Evolutionary conservation across 164 flowering plant genomes (phyloP).

Genomic region (Stephania japonica): DNA sequence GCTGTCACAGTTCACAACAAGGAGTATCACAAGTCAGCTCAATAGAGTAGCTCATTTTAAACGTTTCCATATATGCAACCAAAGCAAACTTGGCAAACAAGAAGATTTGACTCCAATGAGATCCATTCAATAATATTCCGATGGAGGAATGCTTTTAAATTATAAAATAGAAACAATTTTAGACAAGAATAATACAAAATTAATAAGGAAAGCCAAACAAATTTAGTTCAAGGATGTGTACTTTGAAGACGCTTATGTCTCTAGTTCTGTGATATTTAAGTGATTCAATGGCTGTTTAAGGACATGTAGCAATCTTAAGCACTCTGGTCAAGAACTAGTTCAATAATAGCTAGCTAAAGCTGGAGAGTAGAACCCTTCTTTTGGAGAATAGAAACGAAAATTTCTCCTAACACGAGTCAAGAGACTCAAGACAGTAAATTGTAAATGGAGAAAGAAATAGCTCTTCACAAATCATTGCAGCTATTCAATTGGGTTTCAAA

Average conservation of each 20-base stretch:
- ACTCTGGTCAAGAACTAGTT: too few relatives aligned
- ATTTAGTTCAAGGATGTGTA: not conserved
- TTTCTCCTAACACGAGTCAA: too few relatives aligned
- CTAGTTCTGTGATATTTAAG: not conserved
- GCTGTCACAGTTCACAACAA: slow-evolving; percentile 29
- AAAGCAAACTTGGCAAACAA: not conserved
- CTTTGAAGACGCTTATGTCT: not conserved
- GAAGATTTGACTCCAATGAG: not conserved
- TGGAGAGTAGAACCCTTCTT: too few relatives aligned
- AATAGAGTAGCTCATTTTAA: not conserved
- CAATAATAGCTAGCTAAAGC: too few relatives aligned
- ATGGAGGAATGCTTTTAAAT: not conserved
- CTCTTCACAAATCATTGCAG: too few relatives aligned
- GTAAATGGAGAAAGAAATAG: too few relatives aligned
- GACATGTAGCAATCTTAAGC: not conserved
- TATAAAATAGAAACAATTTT: not conserved
- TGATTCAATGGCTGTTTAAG: not conserved
- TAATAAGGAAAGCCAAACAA: not conserved
- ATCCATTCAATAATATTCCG: too few relatives aligned
- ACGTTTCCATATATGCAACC: not conserved
- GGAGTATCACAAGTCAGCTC: not conserved
- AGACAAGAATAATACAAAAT: not conserved
- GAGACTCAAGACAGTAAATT: too few relatives aligned
- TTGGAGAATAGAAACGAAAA: too few relatives aligned
- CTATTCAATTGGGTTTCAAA: too few relatives aligned